Base-by-base conservation (phyloP, 352 stramenopile species). In the Pythium utonaiense region DNA sequence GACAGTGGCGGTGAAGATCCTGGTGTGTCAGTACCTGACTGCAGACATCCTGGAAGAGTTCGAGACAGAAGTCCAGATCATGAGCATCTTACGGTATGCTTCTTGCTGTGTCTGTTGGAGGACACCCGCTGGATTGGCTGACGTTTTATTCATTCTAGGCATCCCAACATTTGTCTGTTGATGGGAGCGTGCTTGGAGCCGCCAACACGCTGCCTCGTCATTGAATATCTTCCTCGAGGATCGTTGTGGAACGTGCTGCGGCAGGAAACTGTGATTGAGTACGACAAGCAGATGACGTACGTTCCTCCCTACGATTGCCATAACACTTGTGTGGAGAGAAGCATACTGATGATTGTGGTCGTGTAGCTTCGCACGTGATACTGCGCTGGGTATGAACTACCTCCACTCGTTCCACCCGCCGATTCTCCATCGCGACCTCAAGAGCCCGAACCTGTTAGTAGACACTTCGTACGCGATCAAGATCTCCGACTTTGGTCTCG, bases 401-500 rank as follows among this genome's bases (percentile, higher is more conserved):
- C 60, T 95, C 22, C 86, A 95, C 66, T 89, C 83, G 36, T 93
- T 93, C 62, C 78, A 93, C 53, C 86, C 83, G 22, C 83, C 83
- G 34, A 95, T 95, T 52, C 66, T 95, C 34, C 86, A 95, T 69
- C 86, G 86, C 25, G 86, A 95, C 58, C 72, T 95, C 52, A 95
- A 95, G 71, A 93, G 82, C 58, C 83, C 83, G 13, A 95, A 95
- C 45, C 59, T 95, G 41, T 70, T 95, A 24, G 81, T 93, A 7
- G 79, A 91, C 49, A 76, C 72, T 21, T 86, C 78, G 19, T 95
- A 89, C 61, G 72, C 75, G 31, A 84, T 93, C 71, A 95, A 95
- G 72, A 93, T 95, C 55, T 93, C 83, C n/a, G 86, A 95, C 72
- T 95, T 95, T 75, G 86, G 86, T 2, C 71, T 95, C 34, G 81